Percentiles rank a stretch among this genome's conserved stretches.
Evolutionary conservation across 129 eudicot genomes (phyloP).

Genomic region (Flaveria robusta): DNA sequence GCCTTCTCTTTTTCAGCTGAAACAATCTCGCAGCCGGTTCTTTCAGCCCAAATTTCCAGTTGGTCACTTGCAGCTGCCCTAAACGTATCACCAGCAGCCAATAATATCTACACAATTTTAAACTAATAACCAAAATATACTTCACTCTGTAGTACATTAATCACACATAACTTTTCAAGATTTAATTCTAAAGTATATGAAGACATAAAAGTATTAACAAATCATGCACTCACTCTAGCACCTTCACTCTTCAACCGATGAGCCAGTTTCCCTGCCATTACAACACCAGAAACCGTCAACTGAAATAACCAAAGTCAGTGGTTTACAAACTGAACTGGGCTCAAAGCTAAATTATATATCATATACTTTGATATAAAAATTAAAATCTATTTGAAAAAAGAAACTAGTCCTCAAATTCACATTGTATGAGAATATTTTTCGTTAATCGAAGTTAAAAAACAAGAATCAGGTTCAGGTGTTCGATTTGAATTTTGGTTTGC

Average conservation of each 20-base stretch:
- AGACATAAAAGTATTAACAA: slow-evolving; percentile 3
- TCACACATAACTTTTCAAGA: not conserved
- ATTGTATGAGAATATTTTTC: not conserved
- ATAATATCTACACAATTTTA: slow-evolving; percentile 52
- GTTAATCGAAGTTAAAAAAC: not conserved
- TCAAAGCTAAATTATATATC: not conserved
- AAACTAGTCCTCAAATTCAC: slow-evolving; percentile 5
- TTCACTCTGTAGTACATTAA: not conserved
- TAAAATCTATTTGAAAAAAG: not conserved
- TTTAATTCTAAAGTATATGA: slow-evolving; percentile 1
- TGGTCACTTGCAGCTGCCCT: slow-evolving; percentile 99
- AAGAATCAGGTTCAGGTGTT: not conserved
- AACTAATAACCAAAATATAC: slow-evolving; percentile 1
- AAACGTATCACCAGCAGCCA: slow-evolving; percentile 98
- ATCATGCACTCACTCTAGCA: slow-evolving; percentile 60
- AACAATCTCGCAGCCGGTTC: slow-evolving; percentile 92
- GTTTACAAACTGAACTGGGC: not conserved
- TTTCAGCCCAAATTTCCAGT: slow-evolving; percentile 96
- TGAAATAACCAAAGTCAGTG: slow-evolving; percentile 9
- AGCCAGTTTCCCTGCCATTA: slow-evolving; percentile 85
- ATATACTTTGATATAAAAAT: not conserved
- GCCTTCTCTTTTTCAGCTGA: slow-evolving; percentile 83
- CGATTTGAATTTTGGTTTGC: no score
- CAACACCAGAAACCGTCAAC: slow-evolving; percentile 11
- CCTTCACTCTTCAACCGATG: slow-evolving; percentile 87